Percentiles rank a stretch among this genome's conserved stretches.
Evolutionary conservation across 208 protist species (phyloP).

Genomic region (Herpetomonas samuelpessoai): DNA sequence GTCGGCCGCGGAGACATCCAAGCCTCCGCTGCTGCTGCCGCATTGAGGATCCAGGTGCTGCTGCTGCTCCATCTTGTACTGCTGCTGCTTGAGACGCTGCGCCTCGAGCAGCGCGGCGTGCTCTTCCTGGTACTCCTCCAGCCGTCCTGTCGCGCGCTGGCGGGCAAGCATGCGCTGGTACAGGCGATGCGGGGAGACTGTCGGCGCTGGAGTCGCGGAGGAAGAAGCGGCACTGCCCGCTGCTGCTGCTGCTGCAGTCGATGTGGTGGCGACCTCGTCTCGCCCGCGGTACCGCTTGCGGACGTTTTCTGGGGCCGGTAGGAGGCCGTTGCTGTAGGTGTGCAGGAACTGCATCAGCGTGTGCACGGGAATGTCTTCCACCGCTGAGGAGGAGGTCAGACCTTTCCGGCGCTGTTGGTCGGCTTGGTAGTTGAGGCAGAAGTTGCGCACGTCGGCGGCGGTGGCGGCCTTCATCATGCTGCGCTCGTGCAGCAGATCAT

Average conservation of each 20-base stretch:
- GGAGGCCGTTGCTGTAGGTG: constrained; percentile 76
- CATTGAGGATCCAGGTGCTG: too few species aligned
- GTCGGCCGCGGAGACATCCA: too few species aligned
- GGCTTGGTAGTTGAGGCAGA: constrained; percentile 60
- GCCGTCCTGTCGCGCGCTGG: constrained; percentile 27
- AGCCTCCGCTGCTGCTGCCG: too few species aligned
- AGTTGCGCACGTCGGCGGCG: constrained; percentile 64
- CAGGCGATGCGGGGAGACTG: constrained; percentile 38
- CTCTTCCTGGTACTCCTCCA: constrained; percentile 40
- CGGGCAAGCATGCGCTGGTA: constrained; percentile 65
- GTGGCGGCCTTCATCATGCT: constrained; percentile 61
- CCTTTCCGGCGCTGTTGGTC: constrained; percentile 15
- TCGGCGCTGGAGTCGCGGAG: not conserved
- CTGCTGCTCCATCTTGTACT: not conserved
- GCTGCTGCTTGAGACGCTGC: constrained; percentile 5
- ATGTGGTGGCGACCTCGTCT: not conserved
- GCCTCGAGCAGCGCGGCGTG: constrained; percentile 10
- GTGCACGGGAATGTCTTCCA: constrained; percentile 44
- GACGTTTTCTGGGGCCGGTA: constrained; percentile 38
- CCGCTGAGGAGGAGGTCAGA: not conserved
- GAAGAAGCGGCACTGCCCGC: not conserved
- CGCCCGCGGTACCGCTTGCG: constrained; percentile 59
- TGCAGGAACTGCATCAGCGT: constrained; percentile 62
- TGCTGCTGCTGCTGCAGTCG: too few species aligned
- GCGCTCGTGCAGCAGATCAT: constrained; percentile 62